A percentile compares a stretch with the other conserved stretches of the same genome.
Conservation (phyloP, 306 rosid genomes). For the Ammopiptanthus mongolicus region DNA sequence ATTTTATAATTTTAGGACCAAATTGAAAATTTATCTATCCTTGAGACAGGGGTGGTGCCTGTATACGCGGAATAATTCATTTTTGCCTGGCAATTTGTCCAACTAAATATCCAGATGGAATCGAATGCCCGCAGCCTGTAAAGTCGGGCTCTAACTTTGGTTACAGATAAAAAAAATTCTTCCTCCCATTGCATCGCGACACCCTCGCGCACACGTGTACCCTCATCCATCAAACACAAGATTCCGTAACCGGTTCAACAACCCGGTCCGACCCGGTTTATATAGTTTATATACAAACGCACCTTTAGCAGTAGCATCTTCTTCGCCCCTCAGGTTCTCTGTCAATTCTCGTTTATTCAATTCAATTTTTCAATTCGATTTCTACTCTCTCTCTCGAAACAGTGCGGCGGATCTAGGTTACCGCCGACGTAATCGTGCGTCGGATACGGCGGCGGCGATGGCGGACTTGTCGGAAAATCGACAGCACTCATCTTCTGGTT, state of each 20-base stretch:
- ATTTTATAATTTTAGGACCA: too few relatives aligned
- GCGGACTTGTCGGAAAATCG: slow-evolving; percentile 39
- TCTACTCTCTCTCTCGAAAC: background rate
- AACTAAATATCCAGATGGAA: background rate
- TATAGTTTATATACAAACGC: background rate
- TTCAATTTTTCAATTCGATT: slow-evolving; percentile 4
- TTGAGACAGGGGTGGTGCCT: too few relatives aligned
- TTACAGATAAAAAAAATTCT: background rate
- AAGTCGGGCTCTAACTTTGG: background rate
- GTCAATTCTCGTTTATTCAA: background rate
- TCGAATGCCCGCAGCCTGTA: slow-evolving; percentile 18
- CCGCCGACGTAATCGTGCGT: slow-evolving; percentile 9
- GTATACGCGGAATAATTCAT: background rate
- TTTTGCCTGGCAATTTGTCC: background rate
- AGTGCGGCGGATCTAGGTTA: slow-evolving; percentile 39
- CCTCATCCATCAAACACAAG: background rate
- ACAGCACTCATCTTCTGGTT: slow-evolving; percentile 35
- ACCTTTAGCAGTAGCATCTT: background rate
- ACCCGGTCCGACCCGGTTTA: background rate
- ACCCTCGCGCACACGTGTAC: slow-evolving; percentile 5
- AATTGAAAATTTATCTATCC: too few relatives aligned
- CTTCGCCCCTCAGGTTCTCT: background rate
- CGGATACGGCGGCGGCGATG: slow-evolving; percentile 41
- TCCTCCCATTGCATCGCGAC: background rate
- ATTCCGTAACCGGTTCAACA: background rate